Conservation (phyloP, 1,284 basidiomycete genomes). For the Leccinum griseonigrum region DNA sequence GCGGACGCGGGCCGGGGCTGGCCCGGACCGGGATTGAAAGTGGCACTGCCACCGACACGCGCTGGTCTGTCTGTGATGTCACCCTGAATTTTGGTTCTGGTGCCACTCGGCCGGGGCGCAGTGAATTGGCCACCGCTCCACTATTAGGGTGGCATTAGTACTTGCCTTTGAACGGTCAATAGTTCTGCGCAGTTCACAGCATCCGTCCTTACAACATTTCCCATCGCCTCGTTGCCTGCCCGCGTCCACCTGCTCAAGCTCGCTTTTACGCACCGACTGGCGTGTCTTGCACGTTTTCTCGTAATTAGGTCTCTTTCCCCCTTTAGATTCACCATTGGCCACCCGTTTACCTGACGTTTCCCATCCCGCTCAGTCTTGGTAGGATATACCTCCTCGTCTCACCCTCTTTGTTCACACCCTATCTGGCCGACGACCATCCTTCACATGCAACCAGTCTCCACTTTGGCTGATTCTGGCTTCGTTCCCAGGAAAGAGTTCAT, state of each 20-base stretch:
- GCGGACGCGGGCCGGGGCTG: constrained; percentile 7
- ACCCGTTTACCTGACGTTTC: constrained; percentile 41
- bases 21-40: constrained; percentile 7
- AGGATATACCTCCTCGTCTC: constrained; percentile 27
- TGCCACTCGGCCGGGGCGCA: background rate
- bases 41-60: constrained; percentile 29
- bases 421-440: constrained; percentile 25
- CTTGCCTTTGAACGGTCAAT: background rate
- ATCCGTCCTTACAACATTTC: constrained; percentile 6
- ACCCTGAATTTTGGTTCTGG: constrained; percentile 14
- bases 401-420: constrained; percentile 22
- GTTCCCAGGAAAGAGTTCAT: constrained; percentile 70
- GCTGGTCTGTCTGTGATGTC: constrained; percentile 29
- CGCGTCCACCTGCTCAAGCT: constrained; percentile 9
- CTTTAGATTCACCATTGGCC: constrained; percentile 32
- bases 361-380: constrained; percentile 31
- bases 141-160: background rate
- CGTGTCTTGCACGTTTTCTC: constrained; percentile 36
- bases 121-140: background rate
- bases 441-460: constrained; percentile 33
- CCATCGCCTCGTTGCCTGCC: constrained; percentile 6
- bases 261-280: constrained; percentile 17
- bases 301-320: constrained; percentile 26
- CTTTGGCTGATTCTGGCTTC: constrained; percentile 44
- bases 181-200: constrained; percentile 14